phyloP scores from a whole-genome alignment of 768 basidiomycete genomes.

The Inosperma sp. region DNA sequence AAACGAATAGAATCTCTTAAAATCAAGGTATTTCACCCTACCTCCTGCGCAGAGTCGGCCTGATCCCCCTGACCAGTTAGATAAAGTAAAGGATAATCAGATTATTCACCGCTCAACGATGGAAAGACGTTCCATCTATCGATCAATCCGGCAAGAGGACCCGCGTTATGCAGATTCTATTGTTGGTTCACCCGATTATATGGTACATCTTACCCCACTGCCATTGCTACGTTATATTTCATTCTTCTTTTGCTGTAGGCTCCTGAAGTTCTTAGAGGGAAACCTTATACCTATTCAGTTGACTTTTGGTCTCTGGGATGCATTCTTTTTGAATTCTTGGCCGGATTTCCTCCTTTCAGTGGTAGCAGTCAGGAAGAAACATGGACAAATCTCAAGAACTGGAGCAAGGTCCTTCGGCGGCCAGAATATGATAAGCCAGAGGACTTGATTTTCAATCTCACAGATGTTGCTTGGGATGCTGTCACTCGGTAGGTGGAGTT shows the following conservation, averaged over 20 bases:
- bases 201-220: conserved; percentile 46
- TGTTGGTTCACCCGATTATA: conserved; percentile 97
- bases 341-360: conserved; percentile 97
- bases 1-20: conserved; percentile 91
- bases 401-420: conserved; percentile 86
- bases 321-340: conserved; percentile 95
- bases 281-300: conserved; percentile 92
- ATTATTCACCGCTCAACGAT: conserved; percentile 87
- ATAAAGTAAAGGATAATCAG: conserved; percentile 93
- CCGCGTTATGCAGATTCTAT: conserved; percentile 95
- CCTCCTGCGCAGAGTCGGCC: background rate
- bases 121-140: conserved; percentile 92
- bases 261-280: conserved; percentile 87
- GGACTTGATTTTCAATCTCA: conserved; percentile 94
- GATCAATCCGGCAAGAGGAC: conserved; percentile 85
- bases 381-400: conserved; percentile 98
- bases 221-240: background rate
- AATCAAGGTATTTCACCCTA: conserved; percentile 59
- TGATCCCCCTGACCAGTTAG: conserved; percentile 52
- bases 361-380: conserved; percentile 95
- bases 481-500: conserved; percentile 62
- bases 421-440: conserved; percentile 96
- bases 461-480: conserved; percentile 91
- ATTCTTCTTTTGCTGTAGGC: conserved; percentile 37
- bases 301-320: conserved; percentile 99